Percentiles rank a stretch among this genome's conserved stretches.
phyloP scores from a whole-genome alignment of 2,329 filamentous ascomycete genomes.

The Cryphonectria parasitica region DNA sequence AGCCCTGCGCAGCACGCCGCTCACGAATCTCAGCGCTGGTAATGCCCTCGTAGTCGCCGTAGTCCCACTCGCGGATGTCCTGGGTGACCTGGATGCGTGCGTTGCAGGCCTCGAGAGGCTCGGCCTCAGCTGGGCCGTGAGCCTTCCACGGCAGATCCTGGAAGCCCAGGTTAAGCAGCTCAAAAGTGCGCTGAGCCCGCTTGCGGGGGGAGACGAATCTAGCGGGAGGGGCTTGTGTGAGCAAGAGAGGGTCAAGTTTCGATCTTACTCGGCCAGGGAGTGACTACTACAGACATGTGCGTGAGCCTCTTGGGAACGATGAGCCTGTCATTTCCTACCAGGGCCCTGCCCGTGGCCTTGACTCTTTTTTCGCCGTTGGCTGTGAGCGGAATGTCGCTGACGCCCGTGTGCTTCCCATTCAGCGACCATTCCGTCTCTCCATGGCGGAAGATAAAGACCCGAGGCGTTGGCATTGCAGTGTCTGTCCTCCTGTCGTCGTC shows the following conservation, averaged over 20 bases:
- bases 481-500: neutral
- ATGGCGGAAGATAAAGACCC: slow-evolving; percentile 83
- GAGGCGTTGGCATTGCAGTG: slow-evolving; percentile 57
- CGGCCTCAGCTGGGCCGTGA: slow-evolving; percentile 44
- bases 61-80: slow-evolving; percentile 83
- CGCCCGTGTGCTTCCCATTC: slow-evolving; percentile 81
- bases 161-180: slow-evolving; percentile 78
- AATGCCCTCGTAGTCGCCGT: slow-evolving; percentile 84
- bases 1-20: slow-evolving; percentile 59
- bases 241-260: neutral
- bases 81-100: slow-evolving; percentile 70
- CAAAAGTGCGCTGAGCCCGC: slow-evolving; percentile 86
- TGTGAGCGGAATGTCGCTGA: slow-evolving; percentile 85
- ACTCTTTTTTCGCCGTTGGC: slow-evolving; percentile 78
- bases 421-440: slow-evolving; percentile 97
- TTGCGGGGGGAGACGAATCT: slow-evolving; percentile 85
- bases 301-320: slow-evolving; percentile 82
- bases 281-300: slow-evolving; percentile 69
- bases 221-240: slow-evolving; percentile 14
- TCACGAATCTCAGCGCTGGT: slow-evolving; percentile 71
- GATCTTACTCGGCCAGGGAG: neutral
- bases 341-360: slow-evolving; percentile 75
- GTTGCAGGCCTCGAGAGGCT: slow-evolving; percentile 51
- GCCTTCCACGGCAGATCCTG: slow-evolving; percentile 72
- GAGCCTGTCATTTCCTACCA: slow-evolving; percentile 81